A percentile compares a stretch with the other conserved stretches of the same genome.
phyloP scores from a whole-genome alignment of 176 grass and related monocot species.

The Pontederia crassipes region DNA sequence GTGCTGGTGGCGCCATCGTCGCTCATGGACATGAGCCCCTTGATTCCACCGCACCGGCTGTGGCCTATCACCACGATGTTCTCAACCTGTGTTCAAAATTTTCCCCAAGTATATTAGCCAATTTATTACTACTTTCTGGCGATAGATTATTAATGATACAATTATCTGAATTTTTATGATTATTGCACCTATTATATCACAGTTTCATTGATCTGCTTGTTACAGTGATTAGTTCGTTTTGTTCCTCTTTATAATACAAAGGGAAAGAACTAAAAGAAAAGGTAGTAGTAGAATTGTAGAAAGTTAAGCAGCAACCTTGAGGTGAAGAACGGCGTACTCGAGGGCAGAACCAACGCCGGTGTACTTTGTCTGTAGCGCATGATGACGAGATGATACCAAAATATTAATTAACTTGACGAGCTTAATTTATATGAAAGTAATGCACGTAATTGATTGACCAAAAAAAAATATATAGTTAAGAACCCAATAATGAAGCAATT shows the following conservation, averaged over 20 bases:
- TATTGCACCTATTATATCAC: too few species aligned
- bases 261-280: too few species aligned
- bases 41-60: conserved; percentile 77
- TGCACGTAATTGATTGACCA: too few species aligned
- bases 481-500: neutral
- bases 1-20: conserved; percentile 26
- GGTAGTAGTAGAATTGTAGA: neutral
- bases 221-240: too few species aligned
- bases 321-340: conserved; percentile 26
- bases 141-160: too few species aligned
- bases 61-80: conserved; percentile 72
- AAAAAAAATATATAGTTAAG: neutral
- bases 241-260: too few species aligned
- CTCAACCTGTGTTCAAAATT: conserved; percentile 34
- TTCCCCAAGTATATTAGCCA: too few species aligned
- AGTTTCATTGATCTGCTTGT: too few species aligned
- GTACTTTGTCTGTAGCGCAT: conserved; percentile 17
- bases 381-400: neutral
- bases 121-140: too few species aligned
- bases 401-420: too few species aligned
- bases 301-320: conserved; percentile 29
- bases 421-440: too few species aligned
- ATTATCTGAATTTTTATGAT: too few species aligned
- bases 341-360: conserved; percentile 18
- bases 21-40: conserved; percentile 49